These are phyloP conservation scores for Platismatia glauca DNA, from an alignment of 495 filamentous ascomycete genomes.

Conservation along the genomic window DNA sequence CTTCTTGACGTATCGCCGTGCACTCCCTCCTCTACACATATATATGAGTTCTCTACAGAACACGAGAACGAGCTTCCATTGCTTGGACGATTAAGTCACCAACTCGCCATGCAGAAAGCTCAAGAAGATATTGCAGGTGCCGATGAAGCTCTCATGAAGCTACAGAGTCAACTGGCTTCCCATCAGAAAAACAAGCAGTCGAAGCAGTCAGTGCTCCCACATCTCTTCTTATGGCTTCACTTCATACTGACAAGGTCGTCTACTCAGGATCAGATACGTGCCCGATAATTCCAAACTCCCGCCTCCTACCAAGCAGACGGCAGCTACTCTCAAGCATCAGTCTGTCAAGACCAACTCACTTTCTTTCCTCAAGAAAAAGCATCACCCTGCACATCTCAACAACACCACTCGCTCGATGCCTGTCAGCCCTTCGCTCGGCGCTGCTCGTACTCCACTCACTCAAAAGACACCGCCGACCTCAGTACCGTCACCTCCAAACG, in stretches of 20 bases:
- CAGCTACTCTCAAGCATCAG: constrained; percentile 25
- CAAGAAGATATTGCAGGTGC: constrained; percentile 44
- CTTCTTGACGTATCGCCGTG: constrained; percentile 39
- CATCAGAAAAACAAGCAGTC: constrained; percentile 45
- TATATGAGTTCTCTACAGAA: constrained; percentile 37
- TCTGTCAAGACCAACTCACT: constrained; percentile 27
- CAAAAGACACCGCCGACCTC: constrained; percentile 43
- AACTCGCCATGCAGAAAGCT: constrained; percentile 46
- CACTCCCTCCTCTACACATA: constrained; percentile 41
- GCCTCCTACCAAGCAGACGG: constrained; percentile 25
- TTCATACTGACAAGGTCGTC: constrained; percentile 26
- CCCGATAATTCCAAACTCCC: constrained; percentile 26
- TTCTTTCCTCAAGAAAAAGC: constrained; percentile 36
- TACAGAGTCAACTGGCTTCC: constrained; percentile 44
- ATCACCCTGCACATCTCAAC: constrained; percentile 27
- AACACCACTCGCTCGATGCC: constrained; percentile 51
- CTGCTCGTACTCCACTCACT: constrained; percentile 30
- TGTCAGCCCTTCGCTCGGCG: constrained; percentile 52
- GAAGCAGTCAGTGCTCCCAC: constrained; percentile 33
- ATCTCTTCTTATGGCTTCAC: constrained; percentile 1
- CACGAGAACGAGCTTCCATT: constrained; percentile 43
- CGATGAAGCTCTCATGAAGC: constrained; percentile 46
- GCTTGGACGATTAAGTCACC: constrained; percentile 47
- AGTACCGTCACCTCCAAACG: constrained; percentile 41
- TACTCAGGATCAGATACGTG: constrained; percentile 28